Evolutionary conservation across 148 eudicot species (phyloP), one percentile per base, ranked within the genome.

Genomic region (Spergularia marina): DNA sequence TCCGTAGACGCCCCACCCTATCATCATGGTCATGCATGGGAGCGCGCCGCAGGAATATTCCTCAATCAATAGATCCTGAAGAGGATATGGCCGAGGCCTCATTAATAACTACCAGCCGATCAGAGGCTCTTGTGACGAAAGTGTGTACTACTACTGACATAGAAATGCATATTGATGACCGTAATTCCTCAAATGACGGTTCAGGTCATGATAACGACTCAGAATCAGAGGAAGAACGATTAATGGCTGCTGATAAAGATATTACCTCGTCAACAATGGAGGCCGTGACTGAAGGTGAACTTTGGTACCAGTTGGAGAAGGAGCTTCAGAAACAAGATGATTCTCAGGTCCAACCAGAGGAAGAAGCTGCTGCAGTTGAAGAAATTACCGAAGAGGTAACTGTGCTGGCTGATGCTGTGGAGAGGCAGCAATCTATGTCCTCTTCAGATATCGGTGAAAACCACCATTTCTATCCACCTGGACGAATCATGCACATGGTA

Each of bases 21-120:
- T 85, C 96, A 9, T 88, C 93, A 53, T 94, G 98, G 98, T 82
- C 90, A 14, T 94, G 98, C 67, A 94, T 92, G 91, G 98, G 98
- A 58, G 89, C 94, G 23, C 89, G 97, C 2, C 95, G 94, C 10
- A 93, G 98, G 70, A 77, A 80, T 9, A 84, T 80, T 64, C 75
- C 74, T 76, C 83, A 86, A 58, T 72, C 82, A 30, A 36, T 87
- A 52, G 78, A 67, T 65, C 18, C 80, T 3, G 82, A 81, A 78
- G 83, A 78, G n/a, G 90, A 89, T 59, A 68, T 78, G 36, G 61
- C 80, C 16, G 88, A 83, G 64, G 80, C 83, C 25, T 74, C 95
- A 34, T 79, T 91, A 71, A 74, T 91, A 25, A 77, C 82, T 25
- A 75, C 73, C 68, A 76, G 68, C 73, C 54, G 85, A 41, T 70